phyloP scores from a whole-genome alignment of 108 stramenopile species.

The Cylindrotheca closterium region DNA sequence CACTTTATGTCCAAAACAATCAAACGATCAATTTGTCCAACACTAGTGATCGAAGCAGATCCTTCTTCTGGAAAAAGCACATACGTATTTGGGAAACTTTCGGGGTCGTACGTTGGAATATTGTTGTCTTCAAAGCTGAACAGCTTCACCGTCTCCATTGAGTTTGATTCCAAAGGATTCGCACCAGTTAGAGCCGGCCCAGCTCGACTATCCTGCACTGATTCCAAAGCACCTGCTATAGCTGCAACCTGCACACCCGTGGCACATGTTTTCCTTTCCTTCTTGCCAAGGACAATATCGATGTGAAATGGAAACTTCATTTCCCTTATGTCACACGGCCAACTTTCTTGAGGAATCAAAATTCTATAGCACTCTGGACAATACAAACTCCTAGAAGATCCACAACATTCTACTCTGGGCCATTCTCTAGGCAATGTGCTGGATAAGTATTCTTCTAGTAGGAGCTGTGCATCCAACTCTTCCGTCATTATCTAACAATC shows the following conservation, averaged over 20 bases:
- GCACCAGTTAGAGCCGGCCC: constrained; percentile 4
- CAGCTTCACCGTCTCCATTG: background rate
- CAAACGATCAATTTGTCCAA: constrained; percentile 44
- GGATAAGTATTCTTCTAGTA: constrained; percentile 7
- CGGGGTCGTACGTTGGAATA: background rate
- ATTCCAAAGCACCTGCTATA: constrained; percentile 20
- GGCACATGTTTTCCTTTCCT: constrained; percentile 58
- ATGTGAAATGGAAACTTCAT: constrained; percentile 57
- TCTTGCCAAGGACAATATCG: constrained; percentile 53
- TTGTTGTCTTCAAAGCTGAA: background rate
- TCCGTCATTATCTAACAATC: too few relatives aligned
- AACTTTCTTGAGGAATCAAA: constrained; percentile 47
- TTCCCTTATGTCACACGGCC: constrained; percentile 36
- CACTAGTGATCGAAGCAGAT: constrained; percentile 58
- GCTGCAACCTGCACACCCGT: constrained; percentile 65
- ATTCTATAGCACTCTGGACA: constrained; percentile 65
- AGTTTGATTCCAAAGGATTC: too few relatives aligned
- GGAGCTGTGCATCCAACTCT: background rate
- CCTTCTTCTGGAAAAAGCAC: constrained; percentile 59
- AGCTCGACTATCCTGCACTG: too few relatives aligned
- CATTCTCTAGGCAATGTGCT: background rate
- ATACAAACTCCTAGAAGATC: constrained; percentile 62
- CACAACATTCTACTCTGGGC: constrained; percentile 48
- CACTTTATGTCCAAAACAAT: constrained; percentile 78
- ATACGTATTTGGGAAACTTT: constrained; percentile 24